Percentiles rank a stretch among this genome's conserved stretches.
phyloP scores from a whole-genome alignment of 768 basidiomycete genomes.

The Rhodosporidiobolus sp. region DNA sequence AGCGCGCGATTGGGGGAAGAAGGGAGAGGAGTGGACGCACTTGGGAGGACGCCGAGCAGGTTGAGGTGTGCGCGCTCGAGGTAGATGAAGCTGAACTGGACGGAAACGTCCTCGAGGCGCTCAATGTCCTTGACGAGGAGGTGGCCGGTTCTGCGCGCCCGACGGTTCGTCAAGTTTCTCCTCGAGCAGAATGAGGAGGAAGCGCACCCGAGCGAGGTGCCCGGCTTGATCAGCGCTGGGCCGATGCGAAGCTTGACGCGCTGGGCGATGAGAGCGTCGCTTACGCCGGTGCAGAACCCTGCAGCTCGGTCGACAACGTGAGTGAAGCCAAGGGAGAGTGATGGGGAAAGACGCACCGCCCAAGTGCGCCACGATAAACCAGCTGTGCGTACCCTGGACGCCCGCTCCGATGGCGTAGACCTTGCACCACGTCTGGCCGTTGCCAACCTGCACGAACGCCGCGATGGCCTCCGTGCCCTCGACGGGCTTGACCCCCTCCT shows the following conservation, averaged over 20 bases:
- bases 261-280: neutral
- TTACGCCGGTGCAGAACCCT: neutral
- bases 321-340: no score
- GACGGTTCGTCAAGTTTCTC: no score
- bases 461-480: no score
- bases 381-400: neutral
- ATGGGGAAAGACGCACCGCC: neutral
- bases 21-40: neutral
- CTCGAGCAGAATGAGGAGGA: neutral
- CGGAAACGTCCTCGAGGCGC: neutral
- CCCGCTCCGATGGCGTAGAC: conserved; percentile 6
- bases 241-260: neutral
- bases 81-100: conserved; percentile 4
- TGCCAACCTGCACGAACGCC: no score
- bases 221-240: neutral
- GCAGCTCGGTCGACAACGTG: neutral
- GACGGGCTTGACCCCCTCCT: no score
- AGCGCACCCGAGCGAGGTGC: neutral
- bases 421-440: conserved; percentile 5
- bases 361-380: conserved; percentile 9
- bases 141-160: neutral
- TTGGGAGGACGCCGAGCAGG: neutral
- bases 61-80: neutral
- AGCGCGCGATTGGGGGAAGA: neutral
- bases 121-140: neutral